These are phyloP conservation scores for Dendryphion nanum DNA, from an alignment of 2,329 filamentous ascomycete species.

Conservation along the genomic window DNA sequence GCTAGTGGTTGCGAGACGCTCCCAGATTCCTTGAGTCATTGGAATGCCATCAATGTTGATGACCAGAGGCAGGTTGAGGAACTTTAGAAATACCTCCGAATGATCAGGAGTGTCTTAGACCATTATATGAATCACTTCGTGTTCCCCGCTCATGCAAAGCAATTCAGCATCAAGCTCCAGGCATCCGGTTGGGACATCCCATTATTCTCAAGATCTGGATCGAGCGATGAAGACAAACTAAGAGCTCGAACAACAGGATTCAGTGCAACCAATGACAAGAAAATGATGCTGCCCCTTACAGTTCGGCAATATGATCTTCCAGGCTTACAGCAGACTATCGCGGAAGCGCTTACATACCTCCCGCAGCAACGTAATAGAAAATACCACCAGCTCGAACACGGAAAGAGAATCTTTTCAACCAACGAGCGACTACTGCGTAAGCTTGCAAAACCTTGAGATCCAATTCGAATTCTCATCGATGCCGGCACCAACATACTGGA, in stretches of 20 bases:
- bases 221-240: no score
- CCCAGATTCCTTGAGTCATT: slow-evolving; percentile 50
- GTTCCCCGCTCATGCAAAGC: slow-evolving; percentile 63
- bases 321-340: slow-evolving; percentile 59
- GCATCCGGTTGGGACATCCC: slow-evolving; percentile 63
- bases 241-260: slow-evolving; percentile 58
- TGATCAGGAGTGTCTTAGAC: slow-evolving; percentile 57
- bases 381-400: slow-evolving; percentile 41
- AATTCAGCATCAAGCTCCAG: slow-evolving; percentile 63
- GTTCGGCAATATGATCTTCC: slow-evolving; percentile 62
- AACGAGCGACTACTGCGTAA: slow-evolving; percentile 36
- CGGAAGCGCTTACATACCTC: slow-evolving; percentile 60
- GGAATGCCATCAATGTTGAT: slow-evolving; percentile 59
- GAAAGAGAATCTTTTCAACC: slow-evolving; percentile 37
- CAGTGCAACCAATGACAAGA: slow-evolving; percentile 68
- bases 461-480: slow-evolving; percentile 62
- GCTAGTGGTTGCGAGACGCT: slow-evolving; percentile 41
- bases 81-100: slow-evolving; percentile 35
- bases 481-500: slow-evolving; percentile 69
- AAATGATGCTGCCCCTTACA: slow-evolving; percentile 57
- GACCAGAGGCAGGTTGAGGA: slow-evolving; percentile 50
- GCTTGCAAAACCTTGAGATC: neutral
- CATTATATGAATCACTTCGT: slow-evolving; percentile 66
- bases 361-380: slow-evolving; percentile 51
- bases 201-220: no score